phyloP scores from a whole-genome alignment of 176 grass and related monocot species.

The Lolium rigidum region DNA sequence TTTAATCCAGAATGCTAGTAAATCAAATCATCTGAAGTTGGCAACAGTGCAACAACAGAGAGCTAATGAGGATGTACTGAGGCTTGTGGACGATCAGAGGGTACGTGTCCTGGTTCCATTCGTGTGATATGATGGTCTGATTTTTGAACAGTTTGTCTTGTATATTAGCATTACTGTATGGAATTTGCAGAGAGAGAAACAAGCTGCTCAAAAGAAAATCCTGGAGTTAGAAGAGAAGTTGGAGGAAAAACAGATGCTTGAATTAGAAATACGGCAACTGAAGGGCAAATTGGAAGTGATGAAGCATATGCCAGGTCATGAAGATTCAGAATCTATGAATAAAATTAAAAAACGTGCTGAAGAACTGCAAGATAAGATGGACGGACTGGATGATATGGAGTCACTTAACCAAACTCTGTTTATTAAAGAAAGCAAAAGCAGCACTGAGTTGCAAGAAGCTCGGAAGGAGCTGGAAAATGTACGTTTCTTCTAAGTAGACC shows the following conservation, averaged over 20 bases:
- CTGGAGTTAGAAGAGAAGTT: slow-evolving; percentile 5
- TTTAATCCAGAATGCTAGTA: slow-evolving; percentile 21
- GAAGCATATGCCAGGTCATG: slow-evolving; percentile 32
- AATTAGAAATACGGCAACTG: slow-evolving; percentile 29
- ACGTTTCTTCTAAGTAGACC: background rate
- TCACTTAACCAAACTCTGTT: slow-evolving; percentile 32
- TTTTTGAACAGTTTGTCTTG: background rate
- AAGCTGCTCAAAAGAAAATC: slow-evolving; percentile 15
- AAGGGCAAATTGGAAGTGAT: slow-evolving; percentile 30
- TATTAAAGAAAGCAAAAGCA: slow-evolving; percentile 32
- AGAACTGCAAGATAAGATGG: slow-evolving; percentile 20
- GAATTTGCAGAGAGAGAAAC: slow-evolving; percentile 22
- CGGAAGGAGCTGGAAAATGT: slow-evolving; percentile 36
- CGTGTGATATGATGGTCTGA: background rate
- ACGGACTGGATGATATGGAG: slow-evolving; percentile 27
- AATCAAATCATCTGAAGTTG: slow-evolving; percentile 31
- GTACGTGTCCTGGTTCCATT: background rate
- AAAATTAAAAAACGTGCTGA: slow-evolving; percentile 6
- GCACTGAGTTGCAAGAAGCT: slow-evolving; percentile 15
- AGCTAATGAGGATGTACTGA: slow-evolving; percentile 26
- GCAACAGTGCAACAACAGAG: slow-evolving; percentile 23
- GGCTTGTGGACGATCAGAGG: slow-evolving; percentile 21
- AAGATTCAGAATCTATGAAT: background rate
- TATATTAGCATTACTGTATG: background rate
- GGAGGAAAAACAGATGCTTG: slow-evolving; percentile 31